phyloP scores from a whole-genome alignment of 768 basidiomycete species.

The Austroboletus festivus region DNA sequence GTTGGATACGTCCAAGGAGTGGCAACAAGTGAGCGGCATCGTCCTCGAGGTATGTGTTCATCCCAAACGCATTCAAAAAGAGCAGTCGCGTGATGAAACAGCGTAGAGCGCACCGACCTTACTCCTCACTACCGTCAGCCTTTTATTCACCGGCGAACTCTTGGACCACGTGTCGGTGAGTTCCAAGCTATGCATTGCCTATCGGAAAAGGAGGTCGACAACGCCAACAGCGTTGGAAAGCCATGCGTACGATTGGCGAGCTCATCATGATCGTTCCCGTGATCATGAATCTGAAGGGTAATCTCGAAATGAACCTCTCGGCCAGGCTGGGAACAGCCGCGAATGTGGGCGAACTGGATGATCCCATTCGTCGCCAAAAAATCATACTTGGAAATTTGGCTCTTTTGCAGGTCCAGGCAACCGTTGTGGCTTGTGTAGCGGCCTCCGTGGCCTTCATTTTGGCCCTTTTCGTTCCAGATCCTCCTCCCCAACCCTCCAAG shows the following conservation, averaged over 20 bases:
- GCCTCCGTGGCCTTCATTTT: constrained; percentile 74
- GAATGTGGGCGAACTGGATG: constrained; percentile 89
- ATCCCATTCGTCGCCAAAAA: constrained; percentile 52
- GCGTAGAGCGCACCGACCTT: constrained; percentile 82
- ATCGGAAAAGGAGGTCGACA: constrained; percentile 5
- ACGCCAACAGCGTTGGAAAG: constrained; percentile 72
- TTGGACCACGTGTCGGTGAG: constrained; percentile 82
- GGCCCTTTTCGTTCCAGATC: constrained; percentile 55
- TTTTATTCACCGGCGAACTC: constrained; percentile 88
- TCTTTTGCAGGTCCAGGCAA: constrained; percentile 90
- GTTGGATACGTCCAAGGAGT: constrained; percentile 32
- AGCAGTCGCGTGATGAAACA: constrained; percentile 3
- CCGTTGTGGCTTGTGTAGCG: constrained; percentile 84
- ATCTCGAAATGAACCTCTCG: constrained; percentile 98
- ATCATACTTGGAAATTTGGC: constrained; percentile 81
- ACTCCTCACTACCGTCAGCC: constrained; percentile 75
- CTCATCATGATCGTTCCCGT: constrained; percentile 96
- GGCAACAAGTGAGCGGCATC: constrained; percentile 59
- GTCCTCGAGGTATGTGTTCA: constrained; percentile 61
- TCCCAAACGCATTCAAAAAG: not conserved
- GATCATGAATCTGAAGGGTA: constrained; percentile 93
- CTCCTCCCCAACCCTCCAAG: constrained; percentile 8
- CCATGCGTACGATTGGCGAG: constrained; percentile 88
- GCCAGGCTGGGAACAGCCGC: constrained; percentile 93
- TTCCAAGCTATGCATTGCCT: constrained; percentile 11